Conservation (phyloP, 306 rosid genomes). For the Bauhinia variegata region DNA sequence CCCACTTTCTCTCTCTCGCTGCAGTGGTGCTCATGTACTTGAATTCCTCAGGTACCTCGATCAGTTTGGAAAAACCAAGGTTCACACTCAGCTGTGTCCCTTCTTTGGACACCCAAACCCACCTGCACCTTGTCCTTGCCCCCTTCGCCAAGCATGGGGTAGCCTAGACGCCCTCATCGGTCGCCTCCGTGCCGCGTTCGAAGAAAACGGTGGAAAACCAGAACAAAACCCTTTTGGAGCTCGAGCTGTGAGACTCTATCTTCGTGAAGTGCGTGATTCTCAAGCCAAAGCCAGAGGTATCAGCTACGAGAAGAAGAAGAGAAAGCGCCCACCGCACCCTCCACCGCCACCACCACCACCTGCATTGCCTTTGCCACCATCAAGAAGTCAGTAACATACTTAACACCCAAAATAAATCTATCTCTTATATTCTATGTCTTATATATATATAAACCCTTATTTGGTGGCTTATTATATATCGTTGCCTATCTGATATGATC, state of each 20-base stretch:
- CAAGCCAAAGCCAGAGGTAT: constrained; percentile 85
- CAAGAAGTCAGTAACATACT: constrained; percentile 31
- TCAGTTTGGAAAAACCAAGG: constrained; percentile 83
- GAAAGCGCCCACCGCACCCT: constrained; percentile 60
- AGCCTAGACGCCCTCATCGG: constrained; percentile 85
- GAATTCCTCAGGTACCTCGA: constrained; percentile 77
- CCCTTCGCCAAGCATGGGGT: constrained; percentile 89
- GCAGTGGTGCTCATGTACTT: constrained; percentile 83
- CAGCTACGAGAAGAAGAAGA: constrained; percentile 78
- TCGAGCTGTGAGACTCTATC: constrained; percentile 72
- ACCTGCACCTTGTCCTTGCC: constrained; percentile 83
- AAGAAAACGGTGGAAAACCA: constrained; percentile 78
- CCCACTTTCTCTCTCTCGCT: constrained; percentile 63
- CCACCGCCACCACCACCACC: constrained; percentile 26
- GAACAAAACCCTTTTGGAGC: constrained; percentile 86
- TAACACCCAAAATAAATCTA: background rate
- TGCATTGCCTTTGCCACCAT: constrained; percentile 18
- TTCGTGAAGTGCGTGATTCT: constrained; percentile 80
- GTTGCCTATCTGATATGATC: constrained; percentile 4
- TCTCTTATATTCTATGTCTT: too few relatives aligned
- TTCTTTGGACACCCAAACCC: constrained; percentile 87
- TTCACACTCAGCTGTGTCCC: constrained; percentile 73
- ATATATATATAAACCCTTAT: background rate
- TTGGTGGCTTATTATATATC: background rate
- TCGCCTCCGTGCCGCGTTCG: constrained; percentile 80